Evolutionary conservation across 495 filamentous ascomycete genomes (phyloP), one percentile per base, ranked within the genome.

Genomic region (Filosporella fistucella): DNA sequence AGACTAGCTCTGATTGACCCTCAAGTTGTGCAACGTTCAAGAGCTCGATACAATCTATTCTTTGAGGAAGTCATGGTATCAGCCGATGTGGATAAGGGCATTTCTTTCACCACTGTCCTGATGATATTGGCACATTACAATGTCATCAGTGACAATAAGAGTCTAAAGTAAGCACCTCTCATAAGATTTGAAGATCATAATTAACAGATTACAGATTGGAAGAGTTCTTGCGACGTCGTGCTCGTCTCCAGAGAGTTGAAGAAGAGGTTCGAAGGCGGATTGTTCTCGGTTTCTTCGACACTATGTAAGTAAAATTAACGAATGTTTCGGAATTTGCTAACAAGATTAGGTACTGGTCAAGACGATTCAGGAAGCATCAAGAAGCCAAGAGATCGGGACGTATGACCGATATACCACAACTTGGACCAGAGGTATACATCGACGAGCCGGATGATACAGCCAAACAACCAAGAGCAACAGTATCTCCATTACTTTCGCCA

Each of bases 121-220:
- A 91, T 99, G 88, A 95, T 95, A 46, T 75, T 99, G 14, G 91
- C 94, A 13, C 94, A 99, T 67, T 93, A 97, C 74, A 99, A 99
- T 51, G 89, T 99, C 60, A 99, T 99, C 61, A 95, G 81, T 52
- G 93, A 99, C 70, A 96, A 82, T 71, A 96, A 96, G 72, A 93
- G 88, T 67, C 66, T 99, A 55, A 80, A 81, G 82, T 84, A 76
- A 58, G 67, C 51, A 9, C 10, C 45, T 33, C 38, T 16, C n/a
- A 14, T 26, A 22, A 16, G 11, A n/a, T 16, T 8, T 8, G 14
- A 39, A 24, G 28, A 45, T 45, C 13, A 47, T 20, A 33, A 50
- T 53, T 52, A 38, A 56, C 47, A 53, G 21, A 20, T 14, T 34
- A 5, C 42, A 85, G 81, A 26, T 78, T 99, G 2, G 91, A 99